Percentiles rank a stretch among this genome's conserved stretches.
Conservation (phyloP, 225 moss, liverwort and hornwort species). For the Pseudoscleropodium purum region DNA sequence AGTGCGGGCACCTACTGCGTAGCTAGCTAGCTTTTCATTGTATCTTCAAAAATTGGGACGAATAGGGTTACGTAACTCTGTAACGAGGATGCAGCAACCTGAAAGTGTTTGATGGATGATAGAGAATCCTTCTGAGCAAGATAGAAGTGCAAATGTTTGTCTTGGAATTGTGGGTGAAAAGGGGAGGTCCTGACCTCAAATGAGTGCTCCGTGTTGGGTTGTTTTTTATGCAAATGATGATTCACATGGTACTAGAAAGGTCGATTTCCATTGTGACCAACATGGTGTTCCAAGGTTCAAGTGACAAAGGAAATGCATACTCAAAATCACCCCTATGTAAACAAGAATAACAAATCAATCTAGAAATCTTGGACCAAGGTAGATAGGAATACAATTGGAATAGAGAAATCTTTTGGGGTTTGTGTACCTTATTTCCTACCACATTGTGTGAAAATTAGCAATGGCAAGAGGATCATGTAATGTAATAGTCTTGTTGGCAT, state of each 20-base stretch:
- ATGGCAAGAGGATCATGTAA: neutral
- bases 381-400: neutral
- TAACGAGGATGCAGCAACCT: neutral
- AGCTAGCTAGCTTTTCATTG: neutral
- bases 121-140: too few species aligned
- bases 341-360: neutral
- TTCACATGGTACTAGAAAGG: rapidly evolving
- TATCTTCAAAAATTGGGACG: neutral
- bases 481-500: neutral
- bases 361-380: neutral
- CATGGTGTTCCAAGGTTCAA: rapidly evolving
- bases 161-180: neutral
- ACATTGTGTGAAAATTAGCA: neutral
- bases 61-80: rapidly evolving
- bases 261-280: neutral
- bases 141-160: neutral
- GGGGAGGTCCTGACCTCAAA: rapidly evolving
- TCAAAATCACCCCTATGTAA: rapidly evolving
- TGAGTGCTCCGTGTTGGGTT: neutral
- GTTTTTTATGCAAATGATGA: neutral
- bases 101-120: neutral
- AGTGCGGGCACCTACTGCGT: neutral
- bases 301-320: neutral
- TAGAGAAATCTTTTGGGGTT: neutral
- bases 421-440: rapidly evolving